Conservation (phyloP, 805 yeast genomes). For the Maudiozyma turicensis region DNA sequence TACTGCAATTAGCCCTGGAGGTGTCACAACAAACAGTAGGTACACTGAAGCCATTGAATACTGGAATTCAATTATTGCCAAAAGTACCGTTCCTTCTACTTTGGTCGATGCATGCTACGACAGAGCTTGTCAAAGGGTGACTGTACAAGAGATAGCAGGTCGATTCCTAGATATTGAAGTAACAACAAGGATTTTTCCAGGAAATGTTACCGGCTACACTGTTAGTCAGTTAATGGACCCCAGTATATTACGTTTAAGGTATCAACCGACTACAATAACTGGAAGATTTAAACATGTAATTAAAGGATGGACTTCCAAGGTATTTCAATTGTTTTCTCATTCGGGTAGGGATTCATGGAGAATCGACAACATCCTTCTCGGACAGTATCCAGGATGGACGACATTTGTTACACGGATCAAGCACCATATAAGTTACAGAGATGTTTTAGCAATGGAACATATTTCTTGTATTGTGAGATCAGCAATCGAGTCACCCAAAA, state of each 20-base stretch:
- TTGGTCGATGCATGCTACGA: neutral
- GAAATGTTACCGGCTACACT: neutral
- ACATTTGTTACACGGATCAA: neutral
- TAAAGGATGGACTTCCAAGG: neutral
- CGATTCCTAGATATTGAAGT: neutral
- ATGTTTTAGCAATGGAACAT: neutral
- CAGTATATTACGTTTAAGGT: neutral
- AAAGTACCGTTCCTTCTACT: neutral
- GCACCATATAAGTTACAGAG: neutral
- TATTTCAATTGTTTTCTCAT: neutral
- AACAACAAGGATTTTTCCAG: neutral
- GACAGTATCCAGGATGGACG: neutral
- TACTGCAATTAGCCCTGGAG: neutral
- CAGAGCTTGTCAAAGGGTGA: neutral
- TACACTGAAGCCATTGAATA: neutral
- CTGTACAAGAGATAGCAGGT: neutral
- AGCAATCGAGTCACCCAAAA: neutral
- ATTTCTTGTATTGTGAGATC: neutral
- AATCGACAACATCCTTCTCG: neutral
- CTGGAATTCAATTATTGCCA: neutral
- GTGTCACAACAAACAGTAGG: neutral
- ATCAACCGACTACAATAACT: neutral
- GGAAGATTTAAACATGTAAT: no score
- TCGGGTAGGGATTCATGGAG: neutral
- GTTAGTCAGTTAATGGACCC: neutral